phyloP scores from a whole-genome alignment of 495 filamentous ascomycete species.

The Penicillium soppii region DNA sequence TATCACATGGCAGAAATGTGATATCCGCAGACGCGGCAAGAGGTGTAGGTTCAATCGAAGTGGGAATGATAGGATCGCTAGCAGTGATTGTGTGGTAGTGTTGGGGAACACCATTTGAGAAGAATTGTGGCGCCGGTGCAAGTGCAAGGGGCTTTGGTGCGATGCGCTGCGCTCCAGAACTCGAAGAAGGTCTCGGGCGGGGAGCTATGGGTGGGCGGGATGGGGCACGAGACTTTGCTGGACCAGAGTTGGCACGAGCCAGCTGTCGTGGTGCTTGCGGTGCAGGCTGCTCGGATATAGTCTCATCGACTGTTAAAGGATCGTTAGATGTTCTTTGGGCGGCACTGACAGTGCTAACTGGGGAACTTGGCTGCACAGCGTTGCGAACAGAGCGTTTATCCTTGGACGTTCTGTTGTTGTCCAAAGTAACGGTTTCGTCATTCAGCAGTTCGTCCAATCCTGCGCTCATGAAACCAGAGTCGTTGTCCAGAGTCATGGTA shows the following conservation, averaged over 20 bases:
- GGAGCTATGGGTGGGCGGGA: not conserved
- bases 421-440: slow-evolving; percentile 46
- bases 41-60: slow-evolving; percentile 7
- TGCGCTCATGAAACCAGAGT: slow-evolving; percentile 83
- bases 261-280: slow-evolving; percentile 19
- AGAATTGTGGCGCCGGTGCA: slow-evolving; percentile 34
- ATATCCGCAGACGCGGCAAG: slow-evolving; percentile 24
- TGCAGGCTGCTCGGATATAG: slow-evolving; percentile 9
- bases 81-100: slow-evolving; percentile 47
- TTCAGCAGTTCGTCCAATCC: slow-evolving; percentile 60
- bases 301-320: slow-evolving; percentile 17
- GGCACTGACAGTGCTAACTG: slow-evolving; percentile 20
- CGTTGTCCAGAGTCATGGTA: slow-evolving; percentile 56
- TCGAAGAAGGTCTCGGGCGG: slow-evolving; percentile 38
- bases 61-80: slow-evolving; percentile 55
- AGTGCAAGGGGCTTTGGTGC: slow-evolving; percentile 43
- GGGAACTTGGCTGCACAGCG: slow-evolving; percentile 34
- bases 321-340: slow-evolving; percentile 24
- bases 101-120: slow-evolving; percentile 36
- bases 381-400: slow-evolving; percentile 43
- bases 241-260: slow-evolving; percentile 21
- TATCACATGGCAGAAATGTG: slow-evolving; percentile 1
- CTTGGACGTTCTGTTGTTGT: slow-evolving; percentile 34
- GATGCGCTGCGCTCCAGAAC: slow-evolving; percentile 31
- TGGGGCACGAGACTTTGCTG: not conserved